phyloP scores from a whole-genome alignment of 768 basidiomycete genomes.

The Hysterangium stoloniferum region DNA sequence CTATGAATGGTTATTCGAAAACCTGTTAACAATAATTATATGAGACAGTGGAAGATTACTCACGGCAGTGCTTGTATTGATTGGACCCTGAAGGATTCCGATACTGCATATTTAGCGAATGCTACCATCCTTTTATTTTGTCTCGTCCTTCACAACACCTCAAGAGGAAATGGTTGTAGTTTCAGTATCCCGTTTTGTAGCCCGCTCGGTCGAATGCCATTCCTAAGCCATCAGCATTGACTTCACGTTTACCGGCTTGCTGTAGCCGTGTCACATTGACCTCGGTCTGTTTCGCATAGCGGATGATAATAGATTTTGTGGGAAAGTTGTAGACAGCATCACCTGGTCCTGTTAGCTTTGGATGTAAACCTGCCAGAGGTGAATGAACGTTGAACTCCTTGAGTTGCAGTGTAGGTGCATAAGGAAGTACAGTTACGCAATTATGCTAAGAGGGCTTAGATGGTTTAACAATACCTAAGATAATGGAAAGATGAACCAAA shows the following conservation, averaged over 20 bases:
- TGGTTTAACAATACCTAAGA: no score
- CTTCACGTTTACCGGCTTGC: conserved; percentile 47
- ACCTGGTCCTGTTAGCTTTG: conserved; percentile 28
- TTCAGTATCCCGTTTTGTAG: conserved; percentile 10
- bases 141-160: no score
- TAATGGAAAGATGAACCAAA: no score
- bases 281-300: conserved; percentile 45
- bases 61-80: no score
- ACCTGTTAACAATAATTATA: no score
- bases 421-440: conserved; percentile 20
- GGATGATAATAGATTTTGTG: conserved; percentile 38
- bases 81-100: no score
- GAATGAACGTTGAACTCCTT: conserved; percentile 16
- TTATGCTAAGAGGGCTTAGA: no score
- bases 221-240: conserved; percentile 70
- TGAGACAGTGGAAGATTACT: no score
- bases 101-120: no score
- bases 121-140: no score
- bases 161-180: conserved; percentile 4
- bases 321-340: conserved; percentile 36
- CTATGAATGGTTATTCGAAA: no score
- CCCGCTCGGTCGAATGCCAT: conserved; percentile 41
- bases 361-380: conserved; percentile 8
- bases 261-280: conserved; percentile 51
- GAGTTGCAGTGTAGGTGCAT: conserved; percentile 23